A percentile compares a stretch with the other conserved stretches of the same genome.
Conservation (phyloP, 148 eudicot species). For the Linanthus parryae region DNA sequence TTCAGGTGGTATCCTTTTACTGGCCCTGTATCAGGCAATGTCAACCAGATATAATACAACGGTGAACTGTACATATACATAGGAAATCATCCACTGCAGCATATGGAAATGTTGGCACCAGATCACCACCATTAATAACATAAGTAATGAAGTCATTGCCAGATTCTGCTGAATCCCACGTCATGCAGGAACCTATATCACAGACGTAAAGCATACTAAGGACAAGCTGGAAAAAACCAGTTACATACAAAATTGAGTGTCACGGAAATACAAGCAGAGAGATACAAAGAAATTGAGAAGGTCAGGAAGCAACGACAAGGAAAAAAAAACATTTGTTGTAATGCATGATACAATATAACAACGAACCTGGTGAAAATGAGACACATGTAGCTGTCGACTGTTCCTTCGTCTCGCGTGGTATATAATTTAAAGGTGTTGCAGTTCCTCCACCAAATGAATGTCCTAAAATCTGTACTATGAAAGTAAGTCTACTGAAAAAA, state of each 20-base stretch:
- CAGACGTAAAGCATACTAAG: constrained; percentile 3
- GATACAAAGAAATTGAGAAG: too few species aligned
- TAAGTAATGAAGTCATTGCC: constrained; percentile 73
- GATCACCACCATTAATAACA: constrained; percentile 91
- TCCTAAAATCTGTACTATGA: constrained; percentile 65
- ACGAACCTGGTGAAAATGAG: constrained; percentile 65
- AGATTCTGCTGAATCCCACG: constrained; percentile 95
- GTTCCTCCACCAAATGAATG: constrained; percentile 83
- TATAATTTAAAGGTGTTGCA: constrained; percentile 60
- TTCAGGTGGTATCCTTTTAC: too few species aligned
- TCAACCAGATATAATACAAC: too few species aligned
- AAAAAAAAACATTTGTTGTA: neutral
- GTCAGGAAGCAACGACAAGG: neutral
- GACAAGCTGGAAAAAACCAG: too few species aligned
- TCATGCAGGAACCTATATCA: constrained; percentile 91
- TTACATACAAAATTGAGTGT: too few species aligned
- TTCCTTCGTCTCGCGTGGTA: constrained; percentile 61
- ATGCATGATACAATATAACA: constrained; percentile 1
- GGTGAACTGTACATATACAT: constrained; percentile 44
- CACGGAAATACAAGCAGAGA: too few species aligned
- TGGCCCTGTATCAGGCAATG: too few species aligned
- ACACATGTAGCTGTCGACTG: constrained; percentile 57
- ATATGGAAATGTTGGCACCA: constrained; percentile 96
- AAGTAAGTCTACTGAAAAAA: too few species aligned
- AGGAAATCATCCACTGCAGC: constrained; percentile 96